Evolutionary conservation across 768 basidiomycete genomes (phyloP).

Genomic region (Ramaria sp.): DNA sequence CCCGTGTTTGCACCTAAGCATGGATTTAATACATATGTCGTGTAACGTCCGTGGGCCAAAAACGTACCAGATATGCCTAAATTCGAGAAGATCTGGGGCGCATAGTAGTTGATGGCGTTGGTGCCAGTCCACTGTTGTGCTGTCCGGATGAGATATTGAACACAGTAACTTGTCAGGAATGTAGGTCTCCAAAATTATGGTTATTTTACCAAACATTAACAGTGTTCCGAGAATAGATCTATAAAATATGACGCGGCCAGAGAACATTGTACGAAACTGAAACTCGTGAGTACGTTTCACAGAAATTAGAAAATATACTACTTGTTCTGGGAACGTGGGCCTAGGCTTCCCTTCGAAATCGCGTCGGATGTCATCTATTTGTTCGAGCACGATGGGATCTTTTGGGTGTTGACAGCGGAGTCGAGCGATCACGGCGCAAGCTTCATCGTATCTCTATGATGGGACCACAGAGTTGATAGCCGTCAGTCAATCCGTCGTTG

Average conservation of each 20-base stretch:
- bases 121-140: conserved; percentile 41
- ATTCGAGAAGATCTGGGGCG: conserved; percentile 38
- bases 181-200: conserved; percentile 31
- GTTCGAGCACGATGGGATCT: conserved; percentile 25
- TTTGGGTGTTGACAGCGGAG: conserved; percentile 23
- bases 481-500: no score
- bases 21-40: neutral
- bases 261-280: conserved; percentile 2
- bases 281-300: conserved; percentile 6
- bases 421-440: conserved; percentile 27
- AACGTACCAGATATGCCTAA: conserved; percentile 34
- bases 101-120: conserved; percentile 46
- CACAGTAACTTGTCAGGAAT: conserved; percentile 16
- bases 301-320: conserved; percentile 14
- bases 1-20: conserved; percentile 21
- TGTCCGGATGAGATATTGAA: conserved; percentile 23
- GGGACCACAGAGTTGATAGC: neutral
- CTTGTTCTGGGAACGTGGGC: conserved; percentile 15
- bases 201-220: conserved; percentile 13
- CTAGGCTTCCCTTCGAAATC: conserved; percentile 32
- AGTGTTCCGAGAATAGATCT: conserved; percentile 9
- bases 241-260: conserved; percentile 12
- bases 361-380: conserved; percentile 36
- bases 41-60: neutral
- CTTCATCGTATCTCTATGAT: conserved; percentile 26